A percentile compares a stretch with the other conserved stretches of the same genome.
These are phyloP conservation scores for Tulasnella sp. DNA, from an alignment of 768 basidiomycete genomes.

Conservation along the genomic window DNA sequence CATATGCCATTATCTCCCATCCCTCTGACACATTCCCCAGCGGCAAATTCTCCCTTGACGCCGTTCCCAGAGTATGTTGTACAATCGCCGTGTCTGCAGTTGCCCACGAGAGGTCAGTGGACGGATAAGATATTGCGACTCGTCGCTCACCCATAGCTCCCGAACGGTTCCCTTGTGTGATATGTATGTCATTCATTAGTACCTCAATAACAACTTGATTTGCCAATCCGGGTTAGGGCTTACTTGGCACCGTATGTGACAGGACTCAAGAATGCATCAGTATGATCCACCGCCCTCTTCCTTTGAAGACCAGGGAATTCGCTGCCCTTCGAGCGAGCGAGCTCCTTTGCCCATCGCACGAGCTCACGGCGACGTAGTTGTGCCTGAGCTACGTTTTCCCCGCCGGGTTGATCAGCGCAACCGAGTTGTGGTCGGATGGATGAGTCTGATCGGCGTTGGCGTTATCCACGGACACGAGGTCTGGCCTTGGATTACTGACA, in stretches of 20 bases:
- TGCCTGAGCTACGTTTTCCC: not conserved
- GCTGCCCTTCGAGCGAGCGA: constrained; percentile 8
- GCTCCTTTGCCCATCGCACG: constrained; percentile 11
- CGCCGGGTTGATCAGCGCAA: constrained; percentile 14
- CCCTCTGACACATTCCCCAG: constrained; percentile 5
- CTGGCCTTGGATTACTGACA: constrained; percentile 16
- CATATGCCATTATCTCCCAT: not conserved
- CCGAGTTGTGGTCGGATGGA: constrained; percentile 18
- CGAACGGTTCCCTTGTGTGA: not conserved
- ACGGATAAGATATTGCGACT: not conserved
- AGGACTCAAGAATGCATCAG: not conserved
- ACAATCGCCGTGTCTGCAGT: constrained; percentile 5
- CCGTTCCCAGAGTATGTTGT: not conserved
- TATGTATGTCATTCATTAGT: not conserved
- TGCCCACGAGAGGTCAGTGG: not conserved
- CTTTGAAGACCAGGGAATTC: constrained; percentile 12
- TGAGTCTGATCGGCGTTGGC: constrained; percentile 18
- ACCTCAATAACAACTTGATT: not conserved
- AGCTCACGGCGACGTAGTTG: not conserved
- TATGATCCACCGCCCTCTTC: constrained; percentile 11
- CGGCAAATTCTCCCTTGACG: not conserved
- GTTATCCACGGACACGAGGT: constrained; percentile 15
- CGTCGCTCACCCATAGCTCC: not conserved
- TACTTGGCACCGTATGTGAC: constrained; percentile 4
- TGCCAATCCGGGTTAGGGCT: no score